Base-by-base conservation (phyloP, 345 rosid species). In the Cardamine occulta region DNA sequence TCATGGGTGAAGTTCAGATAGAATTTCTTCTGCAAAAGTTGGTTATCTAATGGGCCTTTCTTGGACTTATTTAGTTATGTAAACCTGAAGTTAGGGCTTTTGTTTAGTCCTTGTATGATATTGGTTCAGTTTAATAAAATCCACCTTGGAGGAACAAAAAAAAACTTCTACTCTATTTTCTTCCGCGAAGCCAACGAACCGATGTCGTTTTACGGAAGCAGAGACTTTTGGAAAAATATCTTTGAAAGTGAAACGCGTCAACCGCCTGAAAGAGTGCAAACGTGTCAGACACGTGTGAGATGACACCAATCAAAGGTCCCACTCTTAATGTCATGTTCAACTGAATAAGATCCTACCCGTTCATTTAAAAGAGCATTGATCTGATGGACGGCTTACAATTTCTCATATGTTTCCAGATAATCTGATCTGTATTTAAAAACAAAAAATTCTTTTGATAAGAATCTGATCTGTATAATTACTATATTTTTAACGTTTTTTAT, bases 221-320 rank as follows among this genome's bases (percentile, higher is more conserved):
- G 3, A 53, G 47, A 54, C 8, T 51, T 40, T 9, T 7, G 39
- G 40, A 62, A 40, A 52, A 51, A 42, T 64, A 54, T 64, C 35
- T 31, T 13, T 12, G n/a, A 45, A 29, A 32, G 15, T 9, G 63
- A 61, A 68, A 68, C 74, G 80, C 80, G 80, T 76, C 74, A 76
- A 76, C 69, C 80, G 70, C 80, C 80, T 68, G 70, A 76, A 68
- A 53, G 23, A 53, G 64, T 42, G 80, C 74, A 62, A 68, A 29
- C 79, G 79, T 75, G 69, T 75, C 56, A 29, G 12, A 54, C 69
- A 61, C 74, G 74, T 76, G 74, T 67, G 69, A 60, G 35, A 10
- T 24, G 40, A 66, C 3, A 65, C 13, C 37, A 31, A 15, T 29
- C 7, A 44, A 0, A 19, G 54, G 70, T n/a, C 42, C 40, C 56